Base-by-base conservation (phyloP, 305 asterid genomes). In the Rubia peregrina region DNA sequence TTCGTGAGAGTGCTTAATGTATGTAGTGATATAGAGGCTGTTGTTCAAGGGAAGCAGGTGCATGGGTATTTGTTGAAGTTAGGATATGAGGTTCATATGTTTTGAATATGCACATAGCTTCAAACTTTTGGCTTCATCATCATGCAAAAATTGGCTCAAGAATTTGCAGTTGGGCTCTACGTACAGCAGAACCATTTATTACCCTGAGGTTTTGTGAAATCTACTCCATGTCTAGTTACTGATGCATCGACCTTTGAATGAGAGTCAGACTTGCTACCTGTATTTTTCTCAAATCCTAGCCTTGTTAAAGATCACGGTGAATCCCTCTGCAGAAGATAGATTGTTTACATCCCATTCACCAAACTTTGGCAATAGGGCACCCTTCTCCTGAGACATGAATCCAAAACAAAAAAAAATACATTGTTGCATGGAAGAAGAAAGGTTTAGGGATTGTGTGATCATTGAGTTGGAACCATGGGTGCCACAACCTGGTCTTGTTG, bases 341-440 rank as follows among this genome's bases (percentile, higher is more conserved):
- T 91, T 95, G 69, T 91, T 91, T 30, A 89, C 98, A 75, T 91
- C 96, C 98, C 98, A 91, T 74, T 91, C 98, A 78, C 98, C 98
- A 76, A 91, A 91, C 84, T 91, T 91, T 64, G 98, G 98, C 89
- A 91, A 79, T 17, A 95, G 96, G 9, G 84, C 89, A 78, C 95
- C 98, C 82, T 88, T 89, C 75, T 91, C 98, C 95, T 89, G 85
- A 24, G 26, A 24, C 26, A 24, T 24, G 26, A 24, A 24, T 24
- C 26, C 26, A 24, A 24, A 24, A 24, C 26, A 24, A 24, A 24
- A 24, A 24, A 24, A 1, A n/a, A n/a, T n/a, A 1, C 26, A 24
- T 24, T 24, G 80, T 67, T 81, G 74, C 72, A 77, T 71, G 17
- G 92, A 85, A 78, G 88, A 83, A 78, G 84, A 86, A 61, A 81